Conservation (phyloP, 2,329 filamentous ascomycete genomes). For the Aspergillus flavus region DNA sequence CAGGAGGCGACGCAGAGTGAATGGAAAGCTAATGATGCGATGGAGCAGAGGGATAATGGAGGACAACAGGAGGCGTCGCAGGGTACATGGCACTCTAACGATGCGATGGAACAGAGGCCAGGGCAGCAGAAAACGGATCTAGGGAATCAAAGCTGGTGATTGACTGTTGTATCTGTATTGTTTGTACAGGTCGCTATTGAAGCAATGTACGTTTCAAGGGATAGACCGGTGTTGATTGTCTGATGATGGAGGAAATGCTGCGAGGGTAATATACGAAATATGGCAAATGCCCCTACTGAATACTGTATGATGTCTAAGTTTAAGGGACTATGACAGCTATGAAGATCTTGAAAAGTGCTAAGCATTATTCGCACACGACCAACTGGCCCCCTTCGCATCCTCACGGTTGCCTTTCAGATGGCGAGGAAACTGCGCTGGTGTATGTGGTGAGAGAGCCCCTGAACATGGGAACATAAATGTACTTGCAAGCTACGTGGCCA, state of each 20-base stretch:
- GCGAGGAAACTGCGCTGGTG: too few species aligned
- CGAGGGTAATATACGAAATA: background rate
- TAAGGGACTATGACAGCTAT: background rate
- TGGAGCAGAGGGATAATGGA: background rate
- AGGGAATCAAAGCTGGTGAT: background rate
- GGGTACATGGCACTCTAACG: background rate
- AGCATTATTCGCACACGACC: background rate
- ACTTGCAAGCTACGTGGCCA: too few species aligned
- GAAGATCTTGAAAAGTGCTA: background rate
- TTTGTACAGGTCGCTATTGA: background rate
- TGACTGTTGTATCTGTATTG: background rate
- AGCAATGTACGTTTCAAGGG: background rate
- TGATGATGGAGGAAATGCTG: background rate
- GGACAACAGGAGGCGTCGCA: background rate
- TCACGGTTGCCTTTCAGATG: too few species aligned
- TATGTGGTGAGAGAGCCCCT: too few species aligned
- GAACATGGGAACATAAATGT: too few species aligned
- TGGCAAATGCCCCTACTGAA: background rate
- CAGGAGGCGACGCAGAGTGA: background rate
- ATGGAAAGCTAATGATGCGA: background rate
- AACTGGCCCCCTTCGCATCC: too few species aligned
- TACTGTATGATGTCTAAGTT: background rate
- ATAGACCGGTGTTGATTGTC: background rate
- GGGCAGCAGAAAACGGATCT: background rate
- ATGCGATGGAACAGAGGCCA: background rate